Percentiles rank a stretch among this genome's conserved stretches.
These are phyloP conservation scores for Scleromitrula shiraiana DNA, from an alignment of 2,329 filamentous ascomycete genomes.

Conservation along the genomic window DNA sequence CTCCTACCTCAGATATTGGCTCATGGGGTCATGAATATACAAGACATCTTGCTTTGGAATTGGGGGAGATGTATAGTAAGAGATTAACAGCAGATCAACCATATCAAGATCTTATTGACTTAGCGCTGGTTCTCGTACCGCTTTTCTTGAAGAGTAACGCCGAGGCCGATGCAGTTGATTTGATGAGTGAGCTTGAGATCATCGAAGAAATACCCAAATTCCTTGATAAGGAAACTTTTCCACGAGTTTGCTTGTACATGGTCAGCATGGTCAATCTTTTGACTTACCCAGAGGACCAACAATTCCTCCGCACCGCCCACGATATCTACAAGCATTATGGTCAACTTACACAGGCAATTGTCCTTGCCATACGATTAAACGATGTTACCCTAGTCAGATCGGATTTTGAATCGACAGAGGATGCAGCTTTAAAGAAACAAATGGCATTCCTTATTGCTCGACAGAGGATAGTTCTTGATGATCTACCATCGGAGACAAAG, in stretches of 20 bases:
- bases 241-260: constrained; percentile 93
- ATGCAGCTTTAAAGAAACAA: constrained; percentile 82
- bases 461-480: constrained; percentile 79
- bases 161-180: constrained; percentile 93
- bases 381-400: constrained; percentile 73
- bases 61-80: constrained; percentile 88
- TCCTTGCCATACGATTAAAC: constrained; percentile 88
- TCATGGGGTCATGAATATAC: constrained; percentile 99
- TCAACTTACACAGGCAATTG: constrained; percentile 86
- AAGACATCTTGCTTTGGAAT: constrained; percentile 88
- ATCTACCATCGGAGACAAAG: constrained; percentile 53
- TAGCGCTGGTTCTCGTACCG: constrained; percentile 78
- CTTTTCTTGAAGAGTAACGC: constrained; percentile 97
- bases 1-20: constrained; percentile 83
- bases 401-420: constrained; percentile 72
- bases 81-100: constrained; percentile 78
- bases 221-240: constrained; percentile 88
- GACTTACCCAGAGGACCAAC: constrained; percentile 94
- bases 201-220: constrained; percentile 86
- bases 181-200: constrained; percentile 95
- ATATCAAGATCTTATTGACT: constrained; percentile 74
- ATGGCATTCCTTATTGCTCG: constrained; percentile 87
- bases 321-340: constrained; percentile 90
- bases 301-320: constrained; percentile 88
- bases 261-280: constrained; percentile 97